Base-by-base conservation (phyloP, 2,329 filamentous ascomycete species). In the Beauveria pseudobassiana region DNA sequence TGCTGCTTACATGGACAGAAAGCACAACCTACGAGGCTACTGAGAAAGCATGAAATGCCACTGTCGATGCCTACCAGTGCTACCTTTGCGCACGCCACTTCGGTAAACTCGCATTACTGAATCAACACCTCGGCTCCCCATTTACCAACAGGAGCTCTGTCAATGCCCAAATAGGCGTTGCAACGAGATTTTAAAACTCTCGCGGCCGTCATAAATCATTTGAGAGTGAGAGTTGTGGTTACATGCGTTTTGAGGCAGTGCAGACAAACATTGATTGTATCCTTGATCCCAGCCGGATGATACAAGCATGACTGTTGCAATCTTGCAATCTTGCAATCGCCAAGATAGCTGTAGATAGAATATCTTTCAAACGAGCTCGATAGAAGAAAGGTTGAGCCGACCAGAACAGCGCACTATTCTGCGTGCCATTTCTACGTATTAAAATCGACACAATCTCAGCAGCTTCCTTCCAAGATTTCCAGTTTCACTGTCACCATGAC, bases 91-190 rank as follows among this genome's bases (percentile, higher is more conserved):
- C 77, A 24, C 69, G 71, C 10, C 28, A 66, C 0, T 87, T 84
- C 64, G 56, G 30, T 0, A 62, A 57, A 0, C 59, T 75, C 0
- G 16, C 50, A 0, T 66, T 66, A 0, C 73, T 87, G 3, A 80
- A 81, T 53, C 72, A 77, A 57, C 84, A 88, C 65, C 69, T 87
- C 1, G 77, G 75, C 48, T 87, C 83, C 1, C 74, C 79, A 71
- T 56, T 8, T 67, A 80, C 59, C 40, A 55, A 53, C 67, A 76
- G 52, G 61, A 65, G 0, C 63, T 78, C 9, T 79, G 79, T 53
- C 74, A 77, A 61, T 80, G 77, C 52, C 76, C 74, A 0, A 74
- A 76, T 4, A 51, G 38, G 1, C 4, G 3, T 12, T 79, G 77
- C 61, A 26, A 1, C 65, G 49, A 16, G 71, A 80, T 12, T 80